Evolutionary conservation across 1,139 yeast genomes (phyloP).

Genomic region (Suhomyces taliae): DNA sequence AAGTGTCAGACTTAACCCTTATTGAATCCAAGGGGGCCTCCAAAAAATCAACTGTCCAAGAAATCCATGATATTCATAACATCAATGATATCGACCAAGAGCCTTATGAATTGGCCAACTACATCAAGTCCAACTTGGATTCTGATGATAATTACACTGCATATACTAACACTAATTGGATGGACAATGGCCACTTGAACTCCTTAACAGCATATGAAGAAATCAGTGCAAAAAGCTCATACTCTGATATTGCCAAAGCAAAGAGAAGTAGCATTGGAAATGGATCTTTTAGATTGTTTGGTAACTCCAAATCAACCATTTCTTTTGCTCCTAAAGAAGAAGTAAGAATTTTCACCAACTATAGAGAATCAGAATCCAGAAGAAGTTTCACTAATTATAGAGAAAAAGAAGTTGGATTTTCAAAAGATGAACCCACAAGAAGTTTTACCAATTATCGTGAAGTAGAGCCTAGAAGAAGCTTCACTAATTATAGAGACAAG

Average conservation of each 20-base stretch:
- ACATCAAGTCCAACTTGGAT: conserved; percentile 9
- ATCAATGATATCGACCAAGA: conserved; percentile 11
- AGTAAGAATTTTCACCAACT: neutral
- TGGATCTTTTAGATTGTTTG: conserved; percentile 3
- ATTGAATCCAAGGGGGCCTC: conserved; percentile 7
- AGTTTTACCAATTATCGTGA: neutral
- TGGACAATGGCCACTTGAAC: conserved; percentile 15
- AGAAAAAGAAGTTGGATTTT: neutral
- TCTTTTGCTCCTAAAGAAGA: neutral
- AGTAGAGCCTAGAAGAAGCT: conserved; percentile 4
- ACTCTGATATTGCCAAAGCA: conserved; percentile 5
- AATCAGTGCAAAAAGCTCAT: conserved; percentile 5
- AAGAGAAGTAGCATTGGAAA: neutral
- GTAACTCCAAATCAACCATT: conserved; percentile 1
- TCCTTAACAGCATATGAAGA: conserved; percentile 1
- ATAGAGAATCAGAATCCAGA: neutral
- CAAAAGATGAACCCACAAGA: neutral
- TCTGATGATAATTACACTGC: conserved; percentile 9
- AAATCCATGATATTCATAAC: neutral
- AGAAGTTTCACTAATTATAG: conserved; percentile 8
- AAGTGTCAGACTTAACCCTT: conserved; percentile 15
- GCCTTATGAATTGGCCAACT: conserved; percentile 11
- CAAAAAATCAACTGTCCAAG: neutral
- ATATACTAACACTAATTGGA: conserved; percentile 20
- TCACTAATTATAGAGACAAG: conserved; percentile 8